Evolutionary conservation across 2,329 filamentous ascomycete genomes (phyloP).

Genomic region (Penicillium sp.): DNA sequence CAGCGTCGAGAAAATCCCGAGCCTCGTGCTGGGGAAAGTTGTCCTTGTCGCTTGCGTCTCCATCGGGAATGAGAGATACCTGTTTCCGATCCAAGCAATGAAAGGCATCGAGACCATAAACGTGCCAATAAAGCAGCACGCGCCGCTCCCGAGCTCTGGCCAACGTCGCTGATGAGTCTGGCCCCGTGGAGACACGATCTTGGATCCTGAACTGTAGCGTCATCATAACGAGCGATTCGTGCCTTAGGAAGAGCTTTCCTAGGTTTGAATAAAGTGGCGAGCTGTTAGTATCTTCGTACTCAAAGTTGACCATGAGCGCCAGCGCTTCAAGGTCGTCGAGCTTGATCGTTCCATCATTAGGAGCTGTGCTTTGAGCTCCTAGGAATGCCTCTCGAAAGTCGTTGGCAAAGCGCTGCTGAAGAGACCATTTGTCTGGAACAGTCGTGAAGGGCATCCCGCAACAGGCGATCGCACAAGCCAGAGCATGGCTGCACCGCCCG

Average conservation of each 20-base stretch:
- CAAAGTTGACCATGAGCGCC: slow-evolving; percentile 11
- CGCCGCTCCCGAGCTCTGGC: slow-evolving; percentile 1
- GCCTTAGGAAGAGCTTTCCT: slow-evolving; percentile 23
- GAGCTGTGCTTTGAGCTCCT: slow-evolving; percentile 3
- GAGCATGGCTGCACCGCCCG: slow-evolving; percentile 19
- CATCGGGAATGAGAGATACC: slow-evolving; percentile 4
- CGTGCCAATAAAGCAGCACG: slow-evolving; percentile 9
- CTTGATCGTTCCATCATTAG: slow-evolving; percentile 1
- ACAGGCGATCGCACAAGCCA: slow-evolving; percentile 27
- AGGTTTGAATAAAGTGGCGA: slow-evolving; percentile 12
- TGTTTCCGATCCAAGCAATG: slow-evolving; percentile 9
- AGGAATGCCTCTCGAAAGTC: slow-evolving; percentile 25
- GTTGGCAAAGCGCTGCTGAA: slow-evolving; percentile 23
- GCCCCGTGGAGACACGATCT: background rate
- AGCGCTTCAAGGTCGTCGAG: slow-evolving; percentile 11
- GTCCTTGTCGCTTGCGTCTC: background rate
- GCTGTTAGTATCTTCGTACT: background rate
- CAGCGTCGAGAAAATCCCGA: slow-evolving; percentile 2
- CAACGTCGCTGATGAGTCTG: background rate
- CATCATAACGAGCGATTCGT: slow-evolving; percentile 29
- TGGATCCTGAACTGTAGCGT: slow-evolving; percentile 9
- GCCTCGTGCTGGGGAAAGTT: background rate
- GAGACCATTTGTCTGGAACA: slow-evolving; percentile 16
- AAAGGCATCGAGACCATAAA: slow-evolving; percentile 11
- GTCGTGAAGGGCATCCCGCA: slow-evolving; percentile 25